These are phyloP conservation scores for Ormosia emarginata DNA, from an alignment of 306 rosid species.

Conservation along the genomic window DNA sequence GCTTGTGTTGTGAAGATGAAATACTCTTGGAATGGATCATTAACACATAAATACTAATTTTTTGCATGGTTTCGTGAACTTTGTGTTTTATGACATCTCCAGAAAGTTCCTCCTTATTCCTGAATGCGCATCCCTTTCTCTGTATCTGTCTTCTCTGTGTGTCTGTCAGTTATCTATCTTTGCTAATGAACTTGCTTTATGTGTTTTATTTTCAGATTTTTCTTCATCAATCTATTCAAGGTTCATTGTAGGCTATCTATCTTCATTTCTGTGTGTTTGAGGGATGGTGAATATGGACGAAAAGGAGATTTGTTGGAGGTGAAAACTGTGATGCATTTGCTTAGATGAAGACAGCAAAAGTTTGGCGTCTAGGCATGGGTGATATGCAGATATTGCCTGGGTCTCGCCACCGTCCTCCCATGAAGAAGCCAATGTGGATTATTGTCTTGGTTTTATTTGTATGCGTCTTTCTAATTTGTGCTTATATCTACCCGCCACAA, in stretches of 20 bases:
- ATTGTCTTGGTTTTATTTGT: conserved; percentile 83
- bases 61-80: neutral
- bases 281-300: conserved; percentile 13
- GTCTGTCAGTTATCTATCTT: neutral
- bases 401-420: conserved; percentile 77
- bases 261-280: conserved; percentile 2
- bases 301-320: conserved; percentile 25
- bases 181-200: neutral
- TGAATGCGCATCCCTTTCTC: neutral
- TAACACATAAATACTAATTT: neutral
- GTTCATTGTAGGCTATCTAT: conserved; percentile 3
- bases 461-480: conserved; percentile 67
- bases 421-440: conserved; percentile 89
- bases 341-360: conserved; percentile 74
- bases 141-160: neutral
- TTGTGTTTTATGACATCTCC: neutral
- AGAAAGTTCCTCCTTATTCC: neutral
- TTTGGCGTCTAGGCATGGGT: conserved; percentile 73
- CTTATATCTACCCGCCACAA: conserved; percentile 78
- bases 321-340: conserved; percentile 40
- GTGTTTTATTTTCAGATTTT: conserved; percentile 31
- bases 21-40: neutral
- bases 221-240: conserved; percentile 11
- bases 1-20: neutral
- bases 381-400: conserved; percentile 78